These are phyloP conservation scores for Argentina anserina DNA, from an alignment of 306 rosid species.

Conservation along the genomic window DNA sequence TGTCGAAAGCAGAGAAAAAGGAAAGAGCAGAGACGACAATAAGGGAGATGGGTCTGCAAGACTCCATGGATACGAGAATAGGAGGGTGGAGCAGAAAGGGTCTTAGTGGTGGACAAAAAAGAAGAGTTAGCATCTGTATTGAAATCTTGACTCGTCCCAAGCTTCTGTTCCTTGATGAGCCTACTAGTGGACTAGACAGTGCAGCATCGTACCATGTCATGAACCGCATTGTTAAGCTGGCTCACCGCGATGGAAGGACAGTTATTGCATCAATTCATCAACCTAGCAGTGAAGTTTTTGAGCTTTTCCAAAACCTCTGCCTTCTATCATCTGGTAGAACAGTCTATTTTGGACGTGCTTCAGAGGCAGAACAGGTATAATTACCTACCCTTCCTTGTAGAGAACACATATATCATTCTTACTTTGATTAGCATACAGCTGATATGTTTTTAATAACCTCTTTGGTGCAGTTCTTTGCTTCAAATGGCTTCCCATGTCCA, in stretches of 20 bases:
- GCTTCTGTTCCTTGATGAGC: slow-evolving; percentile 76
- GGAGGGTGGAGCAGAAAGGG: slow-evolving; percentile 57
- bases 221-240: slow-evolving; percentile 43
- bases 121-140: slow-evolving; percentile 75
- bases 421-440: background rate
- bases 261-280: slow-evolving; percentile 63
- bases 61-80: slow-evolving; percentile 52
- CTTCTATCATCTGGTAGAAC: slow-evolving; percentile 39
- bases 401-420: too few species aligned
- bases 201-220: slow-evolving; percentile 71
- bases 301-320: slow-evolving; percentile 47
- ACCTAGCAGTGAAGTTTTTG: slow-evolving; percentile 61
- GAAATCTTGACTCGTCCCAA: slow-evolving; percentile 56
- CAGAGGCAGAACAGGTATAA: slow-evolving; percentile 31
- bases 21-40: slow-evolving; percentile 47
- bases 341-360: slow-evolving; percentile 34
- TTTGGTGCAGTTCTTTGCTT: slow-evolving; percentile 49
- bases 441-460: background rate
- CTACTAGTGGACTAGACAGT: slow-evolving; percentile 75
- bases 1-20: slow-evolving; percentile 54
- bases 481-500: slow-evolving; percentile 68
- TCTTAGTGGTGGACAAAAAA: slow-evolving; percentile 60
- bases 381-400: too few species aligned
- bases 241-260: slow-evolving; percentile 44
- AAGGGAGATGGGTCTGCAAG: slow-evolving; percentile 58